Conservation (phyloP, 495 filamentous ascomycete species). For the Hypoxylon fuscum region DNA sequence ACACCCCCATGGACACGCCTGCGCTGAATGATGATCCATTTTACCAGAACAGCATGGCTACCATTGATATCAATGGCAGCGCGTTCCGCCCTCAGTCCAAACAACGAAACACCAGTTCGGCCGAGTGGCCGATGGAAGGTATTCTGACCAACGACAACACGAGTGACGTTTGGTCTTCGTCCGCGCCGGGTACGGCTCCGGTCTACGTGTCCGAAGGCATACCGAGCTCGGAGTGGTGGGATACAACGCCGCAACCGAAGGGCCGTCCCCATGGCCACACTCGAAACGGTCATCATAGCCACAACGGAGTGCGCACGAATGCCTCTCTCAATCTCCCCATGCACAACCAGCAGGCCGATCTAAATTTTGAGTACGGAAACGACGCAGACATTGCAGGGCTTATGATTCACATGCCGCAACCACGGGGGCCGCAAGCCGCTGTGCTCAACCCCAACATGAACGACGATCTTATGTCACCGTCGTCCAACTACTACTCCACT, state of each 20-base stretch:
- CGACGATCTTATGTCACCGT: slow-evolving; percentile 19
- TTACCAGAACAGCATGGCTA: slow-evolving; percentile 19
- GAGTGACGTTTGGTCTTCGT: slow-evolving; percentile 32
- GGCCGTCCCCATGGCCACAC: slow-evolving; percentile 18
- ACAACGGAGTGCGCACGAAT: slow-evolving; percentile 16
- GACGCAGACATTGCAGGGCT: slow-evolving; percentile 44
- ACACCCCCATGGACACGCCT: slow-evolving; percentile 48
- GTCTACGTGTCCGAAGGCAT: slow-evolving; percentile 20
- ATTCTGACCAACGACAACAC: slow-evolving; percentile 28
- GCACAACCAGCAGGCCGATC: slow-evolving; percentile 35
- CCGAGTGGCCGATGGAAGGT: slow-evolving; percentile 44
- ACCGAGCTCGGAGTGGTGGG: slow-evolving; percentile 44
- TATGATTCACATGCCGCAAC: slow-evolving; percentile 54
- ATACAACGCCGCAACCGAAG: slow-evolving; percentile 9
- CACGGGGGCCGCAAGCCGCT: slow-evolving; percentile 31
- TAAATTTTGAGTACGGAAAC: slow-evolving; percentile 43
- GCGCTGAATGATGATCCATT: slow-evolving; percentile 32
- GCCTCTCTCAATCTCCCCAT: slow-evolving; percentile 28
- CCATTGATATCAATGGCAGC: slow-evolving; percentile 16
- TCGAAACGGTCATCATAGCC: slow-evolving; percentile 18
- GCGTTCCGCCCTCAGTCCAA: slow-evolving; percentile 23
- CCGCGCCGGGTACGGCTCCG: slow-evolving; percentile 5
- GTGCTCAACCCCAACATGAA: slow-evolving; percentile 27
- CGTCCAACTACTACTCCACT: slow-evolving; percentile 14
- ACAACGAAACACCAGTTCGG: slow-evolving; percentile 40